A percentile compares a stretch with the other conserved stretches of the same genome.
Evolutionary conservation across 1,284 basidiomycete species (phyloP).

Genomic region (Pulveroboletus sp.): DNA sequence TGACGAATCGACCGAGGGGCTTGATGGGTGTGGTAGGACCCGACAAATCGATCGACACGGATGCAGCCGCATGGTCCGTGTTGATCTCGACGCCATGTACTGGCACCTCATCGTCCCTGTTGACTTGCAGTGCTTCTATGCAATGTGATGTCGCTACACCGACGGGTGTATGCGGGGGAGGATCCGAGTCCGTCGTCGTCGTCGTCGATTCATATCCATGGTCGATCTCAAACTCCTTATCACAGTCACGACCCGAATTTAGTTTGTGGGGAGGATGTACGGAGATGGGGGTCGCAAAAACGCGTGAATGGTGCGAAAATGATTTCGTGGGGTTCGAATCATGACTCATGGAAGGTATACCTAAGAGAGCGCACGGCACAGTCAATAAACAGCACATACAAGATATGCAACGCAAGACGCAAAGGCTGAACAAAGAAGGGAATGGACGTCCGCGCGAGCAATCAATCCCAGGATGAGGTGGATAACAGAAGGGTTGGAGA

Average conservation of each 20-base stretch:
- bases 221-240: conserved; percentile 26
- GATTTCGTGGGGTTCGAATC: conserved; percentile 12
- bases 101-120: conserved; percentile 15
- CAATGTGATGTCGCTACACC: conserved; percentile 10
- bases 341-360: conserved; percentile 10
- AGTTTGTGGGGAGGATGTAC: conserved; percentile 1
- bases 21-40: conserved; percentile 19
- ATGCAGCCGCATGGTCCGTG: background rate
- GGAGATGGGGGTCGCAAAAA: conserved; percentile 1
- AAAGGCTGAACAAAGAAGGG: background rate
- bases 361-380: conserved; percentile 9
- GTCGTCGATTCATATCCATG: conserved; percentile 28
- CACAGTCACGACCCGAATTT: conserved; percentile 9
- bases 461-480: background rate
- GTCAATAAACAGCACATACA: conserved; percentile 12
- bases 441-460: background rate
- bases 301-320: conserved; percentile 1
- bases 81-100: conserved; percentile 14
- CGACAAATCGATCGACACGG: conserved; percentile 4
- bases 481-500: background rate
- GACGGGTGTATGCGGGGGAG: conserved; percentile 26
- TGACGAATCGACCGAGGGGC: conserved; percentile 8
- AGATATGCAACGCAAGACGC: conserved; percentile 1
- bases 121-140: conserved; percentile 5
- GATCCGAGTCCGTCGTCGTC: conserved; percentile 30